Base-by-base conservation (phyloP, 2,329 filamentous ascomycete species). In the Penicillium sp. region DNA sequence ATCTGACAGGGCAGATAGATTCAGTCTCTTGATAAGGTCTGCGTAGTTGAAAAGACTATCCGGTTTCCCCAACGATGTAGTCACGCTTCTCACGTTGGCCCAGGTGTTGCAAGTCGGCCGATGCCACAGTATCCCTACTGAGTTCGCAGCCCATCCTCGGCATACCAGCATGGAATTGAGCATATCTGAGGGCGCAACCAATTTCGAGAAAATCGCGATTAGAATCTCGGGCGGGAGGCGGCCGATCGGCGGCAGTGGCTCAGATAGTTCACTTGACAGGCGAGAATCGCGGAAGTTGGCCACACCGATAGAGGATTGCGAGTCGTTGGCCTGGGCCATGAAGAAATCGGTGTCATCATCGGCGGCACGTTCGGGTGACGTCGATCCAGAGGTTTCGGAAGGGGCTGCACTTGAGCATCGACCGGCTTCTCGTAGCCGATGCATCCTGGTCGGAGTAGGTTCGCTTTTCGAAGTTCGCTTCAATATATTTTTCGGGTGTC, bases 291-390 rank as follows among this genome's bases (percentile, higher is more conserved):
- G 87, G 58, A 91, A 83, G 59, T 89, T 89, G 46, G 89, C 89
- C 35, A 91, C 86, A 53, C 91, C 92, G 56, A 97, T 84, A 0
- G 93, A 97, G 0, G 93, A 97, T 73, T 94, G 85, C 4, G 93
- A 97, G 78, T 97, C 93, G 78, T 97, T 96, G 68, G 81, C 76
- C 65, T 89, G 88, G 57, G 84, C 85, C 73, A 89, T 88, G 75
- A 94, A 94, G 76, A 94, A 96, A 77, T 97, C 93, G 66, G 92
- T 96, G 77, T 97, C 93, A 76, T 95, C 91, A 71, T 91, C 89
- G 72, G 86, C 86, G 52, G 89, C 86, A 54, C 77, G 77, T 65
- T 79, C 77, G 31, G 78, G 77, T n/a, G 78, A 80, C 38, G 74
- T 76, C 25, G 76, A 77, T 3, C 73, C 73, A 13, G 78, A 80